Evolutionary conservation across 2,329 filamentous ascomycete species (phyloP).

Genomic region (Exophiala mesophila): DNA sequence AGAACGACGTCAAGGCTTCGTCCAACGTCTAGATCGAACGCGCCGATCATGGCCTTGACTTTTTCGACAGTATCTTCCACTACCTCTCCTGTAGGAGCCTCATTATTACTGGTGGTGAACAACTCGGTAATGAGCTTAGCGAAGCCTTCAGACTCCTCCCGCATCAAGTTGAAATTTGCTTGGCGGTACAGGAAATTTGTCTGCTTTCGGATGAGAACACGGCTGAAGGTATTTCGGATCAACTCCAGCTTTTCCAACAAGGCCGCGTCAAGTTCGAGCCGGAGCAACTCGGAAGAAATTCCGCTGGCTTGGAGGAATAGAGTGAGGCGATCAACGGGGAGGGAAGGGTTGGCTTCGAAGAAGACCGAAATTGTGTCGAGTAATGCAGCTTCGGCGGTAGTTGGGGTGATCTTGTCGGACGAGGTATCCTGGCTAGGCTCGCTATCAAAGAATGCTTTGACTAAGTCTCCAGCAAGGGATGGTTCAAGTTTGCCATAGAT

Average conservation of each 20-base stretch:
- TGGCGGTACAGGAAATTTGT: constrained; percentile 93
- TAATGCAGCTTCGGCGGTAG: constrained; percentile 15
- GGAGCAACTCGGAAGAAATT: constrained; percentile 67
- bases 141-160: constrained; percentile 95
- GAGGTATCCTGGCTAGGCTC: constrained; percentile 7
- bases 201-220: constrained; percentile 78
- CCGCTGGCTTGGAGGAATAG: constrained; percentile 67
- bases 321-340: constrained; percentile 49
- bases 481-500: constrained; percentile 65
- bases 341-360: constrained; percentile 63
- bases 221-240: constrained; percentile 77
- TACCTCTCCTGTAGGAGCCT: constrained; percentile 67
- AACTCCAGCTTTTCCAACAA: constrained; percentile 72
- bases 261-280: constrained; percentile 74
- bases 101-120: constrained; percentile 76
- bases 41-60: constrained; percentile 90
- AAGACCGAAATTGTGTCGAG: constrained; percentile 64
- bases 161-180: constrained; percentile 90
- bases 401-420: constrained; percentile 2
- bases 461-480: constrained; percentile 62
- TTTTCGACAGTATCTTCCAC: constrained; percentile 84
- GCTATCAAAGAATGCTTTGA: constrained; percentile 52
- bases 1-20: constrained; percentile 90
- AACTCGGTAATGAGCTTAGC: constrained; percentile 94
- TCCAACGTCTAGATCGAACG: constrained; percentile 94